Evolutionary conservation across 164 flowering plant genomes (phyloP).

Genomic region (Echeveria elegans): DNA sequence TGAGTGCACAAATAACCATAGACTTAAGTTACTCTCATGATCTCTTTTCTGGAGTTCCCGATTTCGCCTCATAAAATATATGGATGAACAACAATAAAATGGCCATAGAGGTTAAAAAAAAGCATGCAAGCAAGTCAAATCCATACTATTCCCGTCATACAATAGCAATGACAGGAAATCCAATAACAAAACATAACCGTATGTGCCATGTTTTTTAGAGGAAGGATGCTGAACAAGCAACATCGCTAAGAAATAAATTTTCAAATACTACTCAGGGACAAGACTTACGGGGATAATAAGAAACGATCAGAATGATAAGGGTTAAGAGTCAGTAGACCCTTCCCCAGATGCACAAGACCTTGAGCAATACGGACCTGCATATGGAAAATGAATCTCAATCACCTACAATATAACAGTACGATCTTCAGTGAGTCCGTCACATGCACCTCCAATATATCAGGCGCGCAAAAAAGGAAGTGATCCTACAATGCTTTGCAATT

Average conservation of each 20-base stretch:
- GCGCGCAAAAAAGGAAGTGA: neutral
- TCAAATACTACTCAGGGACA: neutral
- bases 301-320: constrained; percentile 94
- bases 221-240: neutral
- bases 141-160: neutral
- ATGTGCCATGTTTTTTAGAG: neutral
- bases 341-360: constrained; percentile 93
- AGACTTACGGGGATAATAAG: constrained; percentile 79
- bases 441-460: neutral
- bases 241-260: too few species aligned
- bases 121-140: neutral
- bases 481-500: neutral
- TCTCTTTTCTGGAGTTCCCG: neutral
- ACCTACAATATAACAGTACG: neutral
- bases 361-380: constrained; percentile 96
- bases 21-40: neutral
- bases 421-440: neutral
- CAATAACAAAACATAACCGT: neutral
- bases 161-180: neutral
- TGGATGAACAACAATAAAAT: too few species aligned
- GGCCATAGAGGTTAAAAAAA: neutral
- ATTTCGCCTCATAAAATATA: too few species aligned
- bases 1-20: neutral
- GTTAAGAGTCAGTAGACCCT: constrained; percentile 86
- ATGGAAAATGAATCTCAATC: constrained; percentile 11